Percentiles rank a stretch among this genome's conserved stretches.
phyloP scores from a whole-genome alignment of 257 asterid genomes.

The Anisodus acutangulus region DNA sequence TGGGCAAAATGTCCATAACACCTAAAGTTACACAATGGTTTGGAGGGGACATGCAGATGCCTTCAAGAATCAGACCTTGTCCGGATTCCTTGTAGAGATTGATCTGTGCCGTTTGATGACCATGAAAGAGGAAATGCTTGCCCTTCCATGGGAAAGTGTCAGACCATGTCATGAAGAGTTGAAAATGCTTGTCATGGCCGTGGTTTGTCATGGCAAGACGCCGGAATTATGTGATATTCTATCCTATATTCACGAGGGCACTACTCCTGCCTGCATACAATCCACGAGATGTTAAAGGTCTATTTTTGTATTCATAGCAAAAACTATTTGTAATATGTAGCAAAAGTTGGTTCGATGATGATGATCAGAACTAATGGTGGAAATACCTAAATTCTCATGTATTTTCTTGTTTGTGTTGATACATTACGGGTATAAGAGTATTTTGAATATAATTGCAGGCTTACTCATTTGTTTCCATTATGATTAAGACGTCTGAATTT shows the following conservation, averaged over 20 bases:
- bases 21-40: constrained; percentile 56
- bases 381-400: background rate
- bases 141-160: background rate
- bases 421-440: background rate
- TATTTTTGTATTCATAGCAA: background rate
- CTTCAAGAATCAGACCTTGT: constrained; percentile 82
- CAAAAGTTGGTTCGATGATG: background rate
- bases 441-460: background rate
- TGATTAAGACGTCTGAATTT: too few species aligned
- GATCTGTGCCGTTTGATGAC: background rate
- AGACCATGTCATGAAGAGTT: constrained; percentile 15
- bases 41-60: constrained; percentile 77
- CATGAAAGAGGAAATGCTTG: background rate
- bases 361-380: background rate
- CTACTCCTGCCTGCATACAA: constrained; percentile 16
- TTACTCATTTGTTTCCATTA: too few species aligned
- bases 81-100: constrained; percentile 72
- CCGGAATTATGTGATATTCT: background rate
- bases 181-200: background rate
- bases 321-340: background rate
- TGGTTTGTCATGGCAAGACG: background rate
- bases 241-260: background rate
- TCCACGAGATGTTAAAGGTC: background rate
- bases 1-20: constrained; percentile 82
- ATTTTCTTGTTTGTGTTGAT: background rate